These are phyloP conservation scores for Anisogramma anomala DNA, from an alignment of 2,329 filamentous ascomycete species.

Conservation along the genomic window DNA sequence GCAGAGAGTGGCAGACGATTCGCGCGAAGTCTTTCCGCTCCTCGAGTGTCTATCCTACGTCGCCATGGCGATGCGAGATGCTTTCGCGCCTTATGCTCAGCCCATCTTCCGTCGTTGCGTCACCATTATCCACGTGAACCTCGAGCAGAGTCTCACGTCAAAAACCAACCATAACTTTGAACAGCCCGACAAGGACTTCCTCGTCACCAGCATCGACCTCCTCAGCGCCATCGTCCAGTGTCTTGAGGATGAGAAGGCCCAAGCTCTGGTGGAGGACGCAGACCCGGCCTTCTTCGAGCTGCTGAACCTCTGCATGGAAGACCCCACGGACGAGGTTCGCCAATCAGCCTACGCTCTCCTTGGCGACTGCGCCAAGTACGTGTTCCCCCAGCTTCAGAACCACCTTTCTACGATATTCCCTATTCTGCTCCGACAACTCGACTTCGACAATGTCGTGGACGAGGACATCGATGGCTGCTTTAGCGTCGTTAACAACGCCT, in stretches of 20 bases:
- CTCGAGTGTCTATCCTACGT: constrained; percentile 96
- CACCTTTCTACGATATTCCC: constrained; percentile 65
- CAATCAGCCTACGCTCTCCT: constrained; percentile 93
- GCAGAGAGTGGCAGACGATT: constrained; percentile 76
- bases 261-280: constrained; percentile 62
- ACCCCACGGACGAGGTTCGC: constrained; percentile 79
- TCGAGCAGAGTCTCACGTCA: constrained; percentile 67
- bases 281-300: constrained; percentile 84
- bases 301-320: constrained; percentile 83
- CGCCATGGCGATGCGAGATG: constrained; percentile 68
- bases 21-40: constrained; percentile 84
- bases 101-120: constrained; percentile 83
- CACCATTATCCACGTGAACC: constrained; percentile 80
- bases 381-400: constrained; percentile 69
- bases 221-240: constrained; percentile 90
- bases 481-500: constrained; percentile 94
- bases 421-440: constrained; percentile 76
- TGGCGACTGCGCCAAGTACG: constrained; percentile 87
- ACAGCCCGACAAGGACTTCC: constrained; percentile 87
- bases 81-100: constrained; percentile 73
- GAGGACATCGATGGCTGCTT: constrained; percentile 78
- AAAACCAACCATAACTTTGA: constrained; percentile 59
- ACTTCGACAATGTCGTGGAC: constrained; percentile 63
- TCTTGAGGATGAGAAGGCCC: constrained; percentile 59
- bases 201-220: constrained; percentile 88